Evolutionary conservation across 1,284 basidiomycete genomes (phyloP).

Genomic region (Rhodotorula glutinis): DNA sequence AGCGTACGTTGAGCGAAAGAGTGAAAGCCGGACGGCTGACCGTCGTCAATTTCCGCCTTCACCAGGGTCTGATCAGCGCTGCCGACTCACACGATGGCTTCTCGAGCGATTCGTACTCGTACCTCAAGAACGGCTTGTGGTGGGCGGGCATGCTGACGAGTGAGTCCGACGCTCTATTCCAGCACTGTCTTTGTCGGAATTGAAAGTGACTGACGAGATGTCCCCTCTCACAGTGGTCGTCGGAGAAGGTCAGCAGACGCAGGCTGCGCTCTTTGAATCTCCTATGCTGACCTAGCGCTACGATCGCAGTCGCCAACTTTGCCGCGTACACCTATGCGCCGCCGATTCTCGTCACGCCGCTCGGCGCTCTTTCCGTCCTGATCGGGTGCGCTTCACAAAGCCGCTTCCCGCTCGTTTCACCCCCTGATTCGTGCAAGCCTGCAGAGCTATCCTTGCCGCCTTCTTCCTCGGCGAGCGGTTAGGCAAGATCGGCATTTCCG

Average conservation of each 20-base stretch:
- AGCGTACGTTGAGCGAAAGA: not conserved
- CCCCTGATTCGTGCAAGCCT: not conserved
- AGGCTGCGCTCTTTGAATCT: not conserved
- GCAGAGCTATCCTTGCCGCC: conserved; percentile 84
- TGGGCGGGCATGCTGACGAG: conserved; percentile 94
- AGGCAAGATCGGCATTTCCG: conserved; percentile 86
- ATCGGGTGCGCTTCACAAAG: conserved; percentile 68
- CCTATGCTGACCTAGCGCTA: not conserved
- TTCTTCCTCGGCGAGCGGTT: conserved; percentile 90
- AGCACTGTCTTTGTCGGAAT: not conserved
- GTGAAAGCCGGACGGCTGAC: not conserved
- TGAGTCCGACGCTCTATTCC: conserved; percentile 54
- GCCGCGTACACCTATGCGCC: conserved; percentile 98
- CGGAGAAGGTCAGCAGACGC: conserved; percentile 67
- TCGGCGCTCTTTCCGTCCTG: conserved; percentile 94
- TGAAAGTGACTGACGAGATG: not conserved
- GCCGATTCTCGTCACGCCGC: conserved; percentile 91
- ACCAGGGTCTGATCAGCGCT: conserved; percentile 38
- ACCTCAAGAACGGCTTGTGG: conserved; percentile 93
- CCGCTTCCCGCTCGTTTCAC: conserved; percentile 1
- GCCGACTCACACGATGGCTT: conserved; percentile 50
- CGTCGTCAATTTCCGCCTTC: no score
- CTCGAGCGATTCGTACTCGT: conserved; percentile 71
- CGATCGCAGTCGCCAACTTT: conserved; percentile 83
- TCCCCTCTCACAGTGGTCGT: conserved; percentile 64